Percentiles rank a stretch among this genome's conserved stretches.
Evolutionary conservation across 1,139 yeast genomes (phyloP).

Genomic region (Dujonia santamariae): DNA sequence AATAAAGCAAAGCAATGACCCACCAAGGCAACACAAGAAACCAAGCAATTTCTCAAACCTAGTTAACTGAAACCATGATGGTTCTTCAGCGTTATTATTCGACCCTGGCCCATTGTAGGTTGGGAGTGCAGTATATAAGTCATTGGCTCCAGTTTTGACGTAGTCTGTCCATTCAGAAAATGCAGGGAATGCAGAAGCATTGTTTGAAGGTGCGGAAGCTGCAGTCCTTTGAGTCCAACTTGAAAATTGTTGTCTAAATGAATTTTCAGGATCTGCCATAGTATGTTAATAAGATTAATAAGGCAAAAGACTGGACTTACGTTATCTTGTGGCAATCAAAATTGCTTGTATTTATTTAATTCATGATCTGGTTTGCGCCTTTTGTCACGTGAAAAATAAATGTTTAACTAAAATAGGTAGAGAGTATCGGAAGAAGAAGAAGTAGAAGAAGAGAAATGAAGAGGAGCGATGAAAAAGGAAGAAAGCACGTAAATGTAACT

Average conservation of each 20-base stretch:
- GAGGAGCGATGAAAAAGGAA: no score
- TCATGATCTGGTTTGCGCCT: no score
- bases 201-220: slow-evolving; percentile 9
- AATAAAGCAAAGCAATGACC: slow-evolving; percentile 75
- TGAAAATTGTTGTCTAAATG: slow-evolving; percentile 41
- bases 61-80: slow-evolving; percentile 60
- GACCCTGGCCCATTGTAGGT: slow-evolving; percentile 23
- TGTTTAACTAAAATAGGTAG: no score
- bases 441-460: no score
- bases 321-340: no score
- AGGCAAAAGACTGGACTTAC: no score
- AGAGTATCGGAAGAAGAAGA: no score
- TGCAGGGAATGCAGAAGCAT: slow-evolving; percentile 21
- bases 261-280: slow-evolving; percentile 42
- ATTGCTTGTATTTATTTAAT: no score
- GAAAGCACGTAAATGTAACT: no score
- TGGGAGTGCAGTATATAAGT: slow-evolving; percentile 40
- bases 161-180: slow-evolving; percentile 48
- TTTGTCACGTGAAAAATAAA: no score
- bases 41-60: slow-evolving; percentile 79
- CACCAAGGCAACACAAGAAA: slow-evolving; percentile 72
- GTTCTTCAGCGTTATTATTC: slow-evolving; percentile 31
- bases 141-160: slow-evolving; percentile 39
- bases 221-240: slow-evolving; percentile 34
- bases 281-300: no score